Evolutionary conservation across 2,329 filamentous ascomycete genomes (phyloP).

Genomic region (Diaporthe humulicola): DNA sequence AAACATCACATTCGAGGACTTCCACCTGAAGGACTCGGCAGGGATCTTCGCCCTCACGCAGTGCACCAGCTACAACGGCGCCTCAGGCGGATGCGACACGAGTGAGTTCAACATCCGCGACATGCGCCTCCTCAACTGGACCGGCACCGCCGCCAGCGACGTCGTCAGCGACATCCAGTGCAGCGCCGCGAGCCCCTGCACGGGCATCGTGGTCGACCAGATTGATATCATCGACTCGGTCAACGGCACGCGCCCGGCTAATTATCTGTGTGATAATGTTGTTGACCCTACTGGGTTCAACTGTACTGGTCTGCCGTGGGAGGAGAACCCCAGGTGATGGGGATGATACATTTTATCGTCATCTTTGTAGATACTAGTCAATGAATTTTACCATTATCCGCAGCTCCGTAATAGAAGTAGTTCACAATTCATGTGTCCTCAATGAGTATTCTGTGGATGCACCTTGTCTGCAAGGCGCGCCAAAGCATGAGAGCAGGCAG

Average conservation of each 20-base stretch:
- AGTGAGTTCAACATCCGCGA: slow-evolving; percentile 43
- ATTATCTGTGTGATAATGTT: slow-evolving; percentile 38
- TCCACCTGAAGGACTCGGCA: slow-evolving; percentile 40
- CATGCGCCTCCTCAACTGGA: slow-evolving; percentile 38
- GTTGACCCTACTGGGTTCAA: slow-evolving; percentile 35
- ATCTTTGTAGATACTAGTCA: not conserved
- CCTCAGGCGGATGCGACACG: slow-evolving; percentile 42
- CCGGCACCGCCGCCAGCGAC: slow-evolving; percentile 39
- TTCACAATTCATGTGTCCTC: not conserved
- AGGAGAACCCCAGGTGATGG: slow-evolving; percentile 35
- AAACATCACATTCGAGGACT: slow-evolving; percentile 44
- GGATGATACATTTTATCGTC: not conserved
- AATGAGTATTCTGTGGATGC: not conserved
- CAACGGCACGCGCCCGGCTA: slow-evolving; percentile 34
- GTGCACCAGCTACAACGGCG: slow-evolving; percentile 43
- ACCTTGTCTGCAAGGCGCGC: too few relatives aligned
- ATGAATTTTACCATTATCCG: not conserved
- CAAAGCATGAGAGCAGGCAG: too few relatives aligned
- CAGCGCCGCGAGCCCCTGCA: slow-evolving; percentile 39
- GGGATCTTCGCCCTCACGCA: slow-evolving; percentile 41
- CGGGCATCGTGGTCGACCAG: slow-evolving; percentile 28
- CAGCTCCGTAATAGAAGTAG: not conserved
- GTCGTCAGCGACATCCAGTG: slow-evolving; percentile 39
- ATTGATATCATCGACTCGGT: slow-evolving; percentile 34
- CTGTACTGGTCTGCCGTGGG: slow-evolving; percentile 39